Conservation (phyloP, 345 rosid genomes). For the Viola odorata region DNA sequence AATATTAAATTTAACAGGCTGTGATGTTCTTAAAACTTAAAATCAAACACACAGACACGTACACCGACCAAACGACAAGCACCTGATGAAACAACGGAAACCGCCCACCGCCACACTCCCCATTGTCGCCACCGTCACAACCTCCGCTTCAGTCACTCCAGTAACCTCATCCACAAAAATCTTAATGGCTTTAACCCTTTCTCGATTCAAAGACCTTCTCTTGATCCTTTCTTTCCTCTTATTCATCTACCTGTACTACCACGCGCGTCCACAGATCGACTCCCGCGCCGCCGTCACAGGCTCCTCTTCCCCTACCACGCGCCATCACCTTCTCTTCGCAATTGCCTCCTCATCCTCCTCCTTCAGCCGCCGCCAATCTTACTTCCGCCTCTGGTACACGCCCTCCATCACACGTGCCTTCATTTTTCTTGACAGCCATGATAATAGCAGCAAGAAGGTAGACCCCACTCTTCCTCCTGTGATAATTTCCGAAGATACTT, state of each 20-base stretch:
- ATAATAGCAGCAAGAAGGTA: slow-evolving; percentile 3
- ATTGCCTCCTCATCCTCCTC: slow-evolving; percentile 67
- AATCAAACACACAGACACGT: too few relatives aligned
- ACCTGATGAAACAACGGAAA: not conserved
- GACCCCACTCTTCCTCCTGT: slow-evolving; percentile 53
- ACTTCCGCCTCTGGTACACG: slow-evolving; percentile 69
- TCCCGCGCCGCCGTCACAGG: slow-evolving; percentile 14
- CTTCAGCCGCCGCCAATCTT: slow-evolving; percentile 52
- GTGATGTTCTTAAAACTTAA: too few relatives aligned
- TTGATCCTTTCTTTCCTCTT: slow-evolving; percentile 35
- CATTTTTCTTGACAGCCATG: slow-evolving; percentile 54
- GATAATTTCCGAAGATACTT: slow-evolving; percentile 50
- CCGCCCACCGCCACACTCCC: not conserved
- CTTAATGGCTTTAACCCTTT: slow-evolving; percentile 17
- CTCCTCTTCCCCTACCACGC: slow-evolving; percentile 22
- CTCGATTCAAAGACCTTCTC: slow-evolving; percentile 49
- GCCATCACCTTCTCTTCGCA: slow-evolving; percentile 60
- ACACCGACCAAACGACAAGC: too few relatives aligned
- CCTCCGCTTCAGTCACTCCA: not conserved
- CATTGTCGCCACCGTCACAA: not conserved
- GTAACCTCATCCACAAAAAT: not conserved
- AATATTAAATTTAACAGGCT: too few relatives aligned
- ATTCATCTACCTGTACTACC: slow-evolving; percentile 44
- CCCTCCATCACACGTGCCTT: slow-evolving; percentile 60
- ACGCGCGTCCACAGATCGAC: slow-evolving; percentile 22